Percentiles rank a stretch among this genome's conserved stretches.
Evolutionary conservation across 192 early-diverging fungal genomes (phyloP).

Genomic region (Podila verticillata): DNA sequence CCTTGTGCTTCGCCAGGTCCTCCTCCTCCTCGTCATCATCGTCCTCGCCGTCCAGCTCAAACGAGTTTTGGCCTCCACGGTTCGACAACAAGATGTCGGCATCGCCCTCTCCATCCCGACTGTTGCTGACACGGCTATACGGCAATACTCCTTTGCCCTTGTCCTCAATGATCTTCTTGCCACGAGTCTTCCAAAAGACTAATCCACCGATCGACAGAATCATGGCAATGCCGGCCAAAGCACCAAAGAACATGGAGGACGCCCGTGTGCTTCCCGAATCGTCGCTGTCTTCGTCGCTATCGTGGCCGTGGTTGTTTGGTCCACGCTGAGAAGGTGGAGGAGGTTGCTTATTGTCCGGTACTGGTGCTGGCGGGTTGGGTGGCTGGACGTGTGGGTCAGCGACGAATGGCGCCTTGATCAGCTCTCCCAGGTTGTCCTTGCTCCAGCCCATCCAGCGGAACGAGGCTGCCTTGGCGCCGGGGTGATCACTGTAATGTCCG

Average conservation of each 20-base stretch:
- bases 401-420: not conserved
- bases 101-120: constrained; percentile 1
- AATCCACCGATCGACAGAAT: constrained; percentile 28
- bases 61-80: constrained; percentile 10
- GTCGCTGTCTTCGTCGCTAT: not conserved
- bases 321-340: not conserved
- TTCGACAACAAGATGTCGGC: constrained; percentile 26
- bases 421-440: constrained; percentile 9
- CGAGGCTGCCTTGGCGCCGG: constrained; percentile 29
- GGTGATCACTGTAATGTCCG: constrained; percentile 47
- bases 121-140: constrained; percentile 17
- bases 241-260: constrained; percentile 37
- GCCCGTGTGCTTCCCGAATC: not conserved
- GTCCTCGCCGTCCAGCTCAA: constrained; percentile 22
- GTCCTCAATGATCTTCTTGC: constrained; percentile 8
- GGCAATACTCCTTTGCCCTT: constrained; percentile 24
- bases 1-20: not conserved
- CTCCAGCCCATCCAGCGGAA: constrained; percentile 44
- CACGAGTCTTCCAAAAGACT: constrained; percentile 26
- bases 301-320: not conserved
- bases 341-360: not conserved
- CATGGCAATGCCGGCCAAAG: constrained; percentile 1
- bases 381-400: not conserved
- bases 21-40: constrained; percentile 27
- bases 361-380: not conserved